Evolutionary conservation across 495 filamentous ascomycete genomes (phyloP).

Genomic region (Penicillium bovifimosum): DNA sequence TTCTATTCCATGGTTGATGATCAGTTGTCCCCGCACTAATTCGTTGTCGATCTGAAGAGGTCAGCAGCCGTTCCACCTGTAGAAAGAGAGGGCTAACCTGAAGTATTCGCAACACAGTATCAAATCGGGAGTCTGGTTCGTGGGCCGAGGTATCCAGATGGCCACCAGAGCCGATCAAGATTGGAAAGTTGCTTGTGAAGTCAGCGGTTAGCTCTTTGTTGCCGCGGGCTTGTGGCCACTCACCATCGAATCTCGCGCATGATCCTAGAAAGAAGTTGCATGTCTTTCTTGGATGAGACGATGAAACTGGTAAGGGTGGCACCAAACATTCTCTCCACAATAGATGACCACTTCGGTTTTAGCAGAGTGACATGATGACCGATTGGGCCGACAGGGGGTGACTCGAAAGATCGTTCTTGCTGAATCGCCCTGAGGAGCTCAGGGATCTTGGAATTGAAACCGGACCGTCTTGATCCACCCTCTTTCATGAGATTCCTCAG

Average conservation of each 20-base stretch:
- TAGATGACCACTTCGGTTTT: conserved; percentile 77
- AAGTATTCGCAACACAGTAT: conserved; percentile 73
- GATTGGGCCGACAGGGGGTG: conserved; percentile 77
- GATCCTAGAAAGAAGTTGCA: conserved; percentile 52
- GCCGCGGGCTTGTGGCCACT: conserved; percentile 3
- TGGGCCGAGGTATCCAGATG: conserved; percentile 56
- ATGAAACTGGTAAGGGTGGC: conserved; percentile 64
- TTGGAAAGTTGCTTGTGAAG: conserved; percentile 43
- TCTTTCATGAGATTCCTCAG: conserved; percentile 48
- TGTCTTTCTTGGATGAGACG: conserved; percentile 68
- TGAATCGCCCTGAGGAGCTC: conserved; percentile 61
- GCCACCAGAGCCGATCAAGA: conserved; percentile 59
- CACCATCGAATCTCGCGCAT: conserved; percentile 58
- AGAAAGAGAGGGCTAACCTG: conserved; percentile 37
- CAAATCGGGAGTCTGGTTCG: conserved; percentile 66
- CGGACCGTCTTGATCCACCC: conserved; percentile 44
- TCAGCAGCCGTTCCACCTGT: conserved; percentile 5
- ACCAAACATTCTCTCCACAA: conserved; percentile 71
- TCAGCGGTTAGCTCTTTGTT: conserved; percentile 2
- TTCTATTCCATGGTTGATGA: conserved; percentile 79
- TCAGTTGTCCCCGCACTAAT: conserved; percentile 68
- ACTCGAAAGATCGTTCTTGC: conserved; percentile 57
- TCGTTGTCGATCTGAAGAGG: conserved; percentile 64
- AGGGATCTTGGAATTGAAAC: conserved; percentile 58
- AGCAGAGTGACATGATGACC: conserved; percentile 68